Conservation (phyloP, 2,329 filamentous ascomycete genomes). For the Stagonosporopsis rhizophila region DNA sequence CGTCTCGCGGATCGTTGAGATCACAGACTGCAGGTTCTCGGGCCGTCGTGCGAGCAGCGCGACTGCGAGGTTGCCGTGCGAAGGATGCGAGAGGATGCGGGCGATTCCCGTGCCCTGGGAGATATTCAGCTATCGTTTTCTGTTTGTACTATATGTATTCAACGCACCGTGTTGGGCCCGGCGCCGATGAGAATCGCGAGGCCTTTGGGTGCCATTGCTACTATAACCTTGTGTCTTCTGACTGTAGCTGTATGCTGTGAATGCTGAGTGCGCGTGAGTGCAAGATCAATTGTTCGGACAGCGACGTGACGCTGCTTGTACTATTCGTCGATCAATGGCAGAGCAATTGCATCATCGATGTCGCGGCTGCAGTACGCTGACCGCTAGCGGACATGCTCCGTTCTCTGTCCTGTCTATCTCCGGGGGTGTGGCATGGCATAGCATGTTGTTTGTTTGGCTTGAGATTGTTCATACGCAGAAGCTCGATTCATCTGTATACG, state of each 20-base stretch:
- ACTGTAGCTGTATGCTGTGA: not conserved
- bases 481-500: not conserved
- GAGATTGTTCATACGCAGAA: not conserved
- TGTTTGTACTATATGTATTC: not conserved
- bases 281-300: not conserved
- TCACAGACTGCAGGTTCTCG: conserved; percentile 55
- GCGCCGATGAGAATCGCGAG: conserved; percentile 46
- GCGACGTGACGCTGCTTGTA: not conserved
- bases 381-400: conserved; percentile 1
- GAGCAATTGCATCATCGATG: conserved; percentile 19
- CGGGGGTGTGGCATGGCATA: not conserved
- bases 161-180: conserved; percentile 41
- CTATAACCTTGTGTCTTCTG: not conserved
- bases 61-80: conserved; percentile 63
- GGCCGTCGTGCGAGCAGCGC: conserved; percentile 60
- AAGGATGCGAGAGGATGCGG: conserved; percentile 58
- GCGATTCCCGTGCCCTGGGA: conserved; percentile 62
- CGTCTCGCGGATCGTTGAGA: conserved; percentile 51
- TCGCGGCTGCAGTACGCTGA: not conserved
- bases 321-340: conserved; percentile 8
- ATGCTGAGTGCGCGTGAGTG: not conserved
- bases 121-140: not conserved
- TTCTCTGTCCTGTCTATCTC: not conserved
- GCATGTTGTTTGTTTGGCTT: not conserved
- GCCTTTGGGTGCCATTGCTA: conserved; percentile 38